phyloP scores from a whole-genome alignment of 2,329 filamentous ascomycete species.

The Fonsecaea erecta region DNA sequence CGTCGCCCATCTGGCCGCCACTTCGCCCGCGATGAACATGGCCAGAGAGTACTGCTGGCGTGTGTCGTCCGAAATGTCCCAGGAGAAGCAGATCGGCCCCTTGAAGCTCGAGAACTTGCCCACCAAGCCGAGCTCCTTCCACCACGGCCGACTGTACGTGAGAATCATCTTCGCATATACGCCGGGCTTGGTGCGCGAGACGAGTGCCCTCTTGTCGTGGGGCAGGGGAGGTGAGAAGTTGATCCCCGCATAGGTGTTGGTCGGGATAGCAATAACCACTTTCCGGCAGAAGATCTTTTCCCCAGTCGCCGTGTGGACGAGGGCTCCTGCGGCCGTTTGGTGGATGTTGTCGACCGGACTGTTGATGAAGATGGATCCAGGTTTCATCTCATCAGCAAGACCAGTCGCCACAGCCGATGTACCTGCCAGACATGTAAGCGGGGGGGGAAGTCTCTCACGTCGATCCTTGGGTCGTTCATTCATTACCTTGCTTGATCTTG shows the following conservation, averaged over 20 bases:
- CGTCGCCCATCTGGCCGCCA: slow-evolving; percentile 43
- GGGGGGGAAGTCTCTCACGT: not conserved
- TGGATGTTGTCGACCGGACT: slow-evolving; percentile 25
- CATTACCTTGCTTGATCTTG: slow-evolving; percentile 52
- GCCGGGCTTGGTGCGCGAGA: slow-evolving; percentile 42
- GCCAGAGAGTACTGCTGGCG: slow-evolving; percentile 43
- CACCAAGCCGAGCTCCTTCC: slow-evolving; percentile 41
- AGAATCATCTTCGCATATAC: slow-evolving; percentile 48
- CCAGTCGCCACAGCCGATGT: slow-evolving; percentile 28
- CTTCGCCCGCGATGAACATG: slow-evolving; percentile 48
- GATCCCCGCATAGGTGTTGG: slow-evolving; percentile 54
- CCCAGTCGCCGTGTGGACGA: slow-evolving; percentile 39
- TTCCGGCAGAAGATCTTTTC: slow-evolving; percentile 46
- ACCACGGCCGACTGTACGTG: slow-evolving; percentile 51
- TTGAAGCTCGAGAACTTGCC: slow-evolving; percentile 45
- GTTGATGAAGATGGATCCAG: slow-evolving; percentile 25
- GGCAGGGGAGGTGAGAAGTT: slow-evolving; percentile 52
- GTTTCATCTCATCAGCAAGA: slow-evolving; percentile 22
- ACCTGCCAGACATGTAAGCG: slow-evolving; percentile 12
- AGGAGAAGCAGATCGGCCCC: slow-evolving; percentile 53
- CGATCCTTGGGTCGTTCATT: not conserved
- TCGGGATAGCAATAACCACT: slow-evolving; percentile 56
- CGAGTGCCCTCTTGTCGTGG: slow-evolving; percentile 37
- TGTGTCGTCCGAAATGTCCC: slow-evolving; percentile 48
- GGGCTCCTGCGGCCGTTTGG: slow-evolving; percentile 42